Conservation (phyloP, 345 rosid species). For the Anastatica hierochuntica region DNA sequence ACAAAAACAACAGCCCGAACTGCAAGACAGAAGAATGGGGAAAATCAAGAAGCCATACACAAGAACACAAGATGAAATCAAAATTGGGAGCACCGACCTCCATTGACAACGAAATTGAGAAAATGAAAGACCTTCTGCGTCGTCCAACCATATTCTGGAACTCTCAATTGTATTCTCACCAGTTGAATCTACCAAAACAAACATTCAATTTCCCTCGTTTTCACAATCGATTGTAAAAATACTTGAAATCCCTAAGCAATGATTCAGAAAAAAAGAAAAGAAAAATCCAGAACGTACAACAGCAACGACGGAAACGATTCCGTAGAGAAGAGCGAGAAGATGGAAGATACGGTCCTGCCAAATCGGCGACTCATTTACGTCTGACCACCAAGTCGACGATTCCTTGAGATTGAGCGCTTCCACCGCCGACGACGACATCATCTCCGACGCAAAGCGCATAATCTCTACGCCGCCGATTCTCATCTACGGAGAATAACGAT, state of each 20-base stretch:
- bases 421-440: constrained; percentile 18
- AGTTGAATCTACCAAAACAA: constrained; percentile 55
- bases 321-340: constrained; percentile 55
- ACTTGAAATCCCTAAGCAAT: not conserved
- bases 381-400: constrained; percentile 66
- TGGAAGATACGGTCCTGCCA: constrained; percentile 92
- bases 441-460: constrained; percentile 22
- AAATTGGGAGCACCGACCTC: constrained; percentile 40
- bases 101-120: constrained; percentile 84
- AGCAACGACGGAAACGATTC: constrained; percentile 60
- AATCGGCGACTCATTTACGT: constrained; percentile 44
- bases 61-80: not conserved
- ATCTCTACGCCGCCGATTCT: constrained; percentile 17
- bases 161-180: constrained; percentile 74
- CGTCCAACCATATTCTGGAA: constrained; percentile 96
- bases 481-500: too few relatives aligned
- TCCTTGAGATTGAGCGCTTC: constrained; percentile 37
- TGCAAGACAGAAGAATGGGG: constrained; percentile 17
- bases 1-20: constrained; percentile 64
- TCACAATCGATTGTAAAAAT: too few relatives aligned
- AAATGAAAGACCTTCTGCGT: constrained; percentile 92
- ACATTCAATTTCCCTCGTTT: not conserved
- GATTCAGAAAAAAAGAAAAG: not conserved
- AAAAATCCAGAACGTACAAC: constrained; percentile 28
- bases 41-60: constrained; percentile 4